These are phyloP conservation scores for Cercospora sp. DNA, from an alignment of 2,329 filamentous ascomycete species.

Conservation along the genomic window DNA sequence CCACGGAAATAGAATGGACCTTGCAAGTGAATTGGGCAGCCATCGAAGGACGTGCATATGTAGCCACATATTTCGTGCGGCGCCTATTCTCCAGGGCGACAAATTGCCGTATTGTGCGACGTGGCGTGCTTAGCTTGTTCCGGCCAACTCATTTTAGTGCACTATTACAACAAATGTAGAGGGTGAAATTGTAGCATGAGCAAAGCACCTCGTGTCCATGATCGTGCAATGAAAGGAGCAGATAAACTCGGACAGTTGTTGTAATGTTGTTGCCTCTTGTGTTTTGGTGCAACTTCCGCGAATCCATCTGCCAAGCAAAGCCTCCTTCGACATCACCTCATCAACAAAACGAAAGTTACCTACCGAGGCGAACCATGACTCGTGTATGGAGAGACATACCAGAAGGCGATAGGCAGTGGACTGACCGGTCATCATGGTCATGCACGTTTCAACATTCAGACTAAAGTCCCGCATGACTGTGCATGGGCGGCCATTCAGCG, in stretches of 20 bases:
- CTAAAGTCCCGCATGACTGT: background rate
- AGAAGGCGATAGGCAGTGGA: background rate
- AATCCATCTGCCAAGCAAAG: background rate
- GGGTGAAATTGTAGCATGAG: too few relatives aligned
- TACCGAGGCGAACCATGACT: background rate
- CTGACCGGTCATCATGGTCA: background rate
- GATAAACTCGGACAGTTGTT: too few relatives aligned
- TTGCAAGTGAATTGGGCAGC: background rate
- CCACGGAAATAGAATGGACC: background rate
- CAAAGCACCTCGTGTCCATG: too few relatives aligned
- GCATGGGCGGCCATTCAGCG: background rate
- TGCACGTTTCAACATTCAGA: background rate
- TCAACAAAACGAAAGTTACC: background rate
- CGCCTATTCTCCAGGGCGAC: background rate
- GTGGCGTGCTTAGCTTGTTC: background rate
- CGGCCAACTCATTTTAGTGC: background rate
- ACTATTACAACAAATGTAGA: background rate
- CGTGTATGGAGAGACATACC: background rate
- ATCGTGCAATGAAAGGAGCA: too few relatives aligned
- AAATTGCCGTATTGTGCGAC: background rate
- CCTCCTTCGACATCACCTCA: background rate
- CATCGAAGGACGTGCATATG: background rate
- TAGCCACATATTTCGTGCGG: background rate
- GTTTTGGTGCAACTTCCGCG: background rate
- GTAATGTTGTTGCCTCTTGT: too few relatives aligned